phyloP scores from a whole-genome alignment of 139 green algal species.

The Coccomyxa sp. region DNA sequence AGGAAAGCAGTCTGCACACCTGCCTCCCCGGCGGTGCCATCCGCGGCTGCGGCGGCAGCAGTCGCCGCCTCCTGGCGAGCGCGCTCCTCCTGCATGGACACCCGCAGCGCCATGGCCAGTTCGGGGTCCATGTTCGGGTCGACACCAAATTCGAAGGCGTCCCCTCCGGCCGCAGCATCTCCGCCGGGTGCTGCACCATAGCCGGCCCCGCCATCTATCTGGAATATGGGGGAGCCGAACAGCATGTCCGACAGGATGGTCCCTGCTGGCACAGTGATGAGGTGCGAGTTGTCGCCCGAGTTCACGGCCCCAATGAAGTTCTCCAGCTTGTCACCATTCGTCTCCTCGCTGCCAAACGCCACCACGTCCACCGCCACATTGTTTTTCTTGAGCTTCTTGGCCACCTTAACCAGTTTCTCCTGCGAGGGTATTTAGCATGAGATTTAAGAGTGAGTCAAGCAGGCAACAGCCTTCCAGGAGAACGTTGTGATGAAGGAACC shows the following conservation, averaged over 20 bases:
- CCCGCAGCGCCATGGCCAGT: conserved; percentile 72
- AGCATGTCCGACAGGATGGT: conserved; percentile 89
- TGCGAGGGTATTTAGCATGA: conserved; percentile 17
- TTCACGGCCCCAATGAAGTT: conserved; percentile 92
- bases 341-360: conserved; percentile 35
- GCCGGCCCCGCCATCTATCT: conserved; percentile 28
- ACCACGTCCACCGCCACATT: conserved; percentile 98
- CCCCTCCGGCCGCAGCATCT: conserved; percentile 33
- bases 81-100: conserved; percentile 97
- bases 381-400: conserved; percentile 99
- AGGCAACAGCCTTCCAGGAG: not conserved
- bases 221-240: conserved; percentile 91
- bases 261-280: conserved; percentile 85
- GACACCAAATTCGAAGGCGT: conserved; percentile 89
- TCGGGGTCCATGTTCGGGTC: conserved; percentile 98
- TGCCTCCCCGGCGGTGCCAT: not conserved
- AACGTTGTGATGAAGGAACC: not conserved
- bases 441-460: too few species aligned
- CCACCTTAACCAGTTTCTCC: conserved; percentile 90
- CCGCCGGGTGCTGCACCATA: conserved; percentile 48
- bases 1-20: too few species aligned
- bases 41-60: conserved; percentile 14
- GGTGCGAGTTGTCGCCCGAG: conserved; percentile 88
- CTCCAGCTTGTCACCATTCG: conserved; percentile 89
- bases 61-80: conserved; percentile 72